Evolutionary conservation across 2,329 filamentous ascomycete species (phyloP).

Genomic region (Cladosporium austrohemisphaericum): DNA sequence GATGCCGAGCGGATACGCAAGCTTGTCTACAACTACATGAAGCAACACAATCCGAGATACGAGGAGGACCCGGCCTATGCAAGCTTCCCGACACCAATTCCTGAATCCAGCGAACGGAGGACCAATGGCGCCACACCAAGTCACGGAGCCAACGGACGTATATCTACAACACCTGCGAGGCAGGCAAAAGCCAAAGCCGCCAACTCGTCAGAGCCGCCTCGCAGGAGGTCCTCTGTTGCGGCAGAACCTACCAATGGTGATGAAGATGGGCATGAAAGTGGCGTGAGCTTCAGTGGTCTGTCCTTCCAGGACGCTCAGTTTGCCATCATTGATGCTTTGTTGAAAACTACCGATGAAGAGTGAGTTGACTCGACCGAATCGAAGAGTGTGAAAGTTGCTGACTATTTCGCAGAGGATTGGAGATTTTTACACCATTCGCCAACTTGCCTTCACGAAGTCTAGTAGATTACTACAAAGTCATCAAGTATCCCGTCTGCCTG

Average conservation of each 20-base stretch:
- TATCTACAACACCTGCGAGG: slow-evolving; percentile 7
- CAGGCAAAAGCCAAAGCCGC: slow-evolving; percentile 10
- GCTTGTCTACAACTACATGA: slow-evolving; percentile 83
- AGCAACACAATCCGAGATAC: slow-evolving; percentile 80
- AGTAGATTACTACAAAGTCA: slow-evolving; percentile 82
- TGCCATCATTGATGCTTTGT: slow-evolving; percentile 72
- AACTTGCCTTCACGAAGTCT: slow-evolving; percentile 71
- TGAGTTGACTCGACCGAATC: slow-evolving; percentile 38
- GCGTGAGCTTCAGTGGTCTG: slow-evolving; percentile 62
- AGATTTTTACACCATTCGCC: slow-evolving; percentile 71
- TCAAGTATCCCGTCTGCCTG: slow-evolving; percentile 75
- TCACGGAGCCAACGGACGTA: slow-evolving; percentile 14
- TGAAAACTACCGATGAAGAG: slow-evolving; percentile 64
- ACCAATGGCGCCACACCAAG: slow-evolving; percentile 28
- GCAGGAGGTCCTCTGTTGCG: slow-evolving; percentile 29
- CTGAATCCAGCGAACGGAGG: slow-evolving; percentile 37
- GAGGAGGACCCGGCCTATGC: slow-evolving; percentile 62
- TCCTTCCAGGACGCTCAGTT: slow-evolving; percentile 83
- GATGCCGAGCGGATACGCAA: slow-evolving; percentile 86
- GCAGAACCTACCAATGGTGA: slow-evolving; percentile 19
- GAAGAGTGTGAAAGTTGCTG: slow-evolving; percentile 13
- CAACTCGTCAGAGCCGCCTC: slow-evolving; percentile 27
- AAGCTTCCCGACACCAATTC: slow-evolving; percentile 69
- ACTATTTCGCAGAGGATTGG: slow-evolving; percentile 51
- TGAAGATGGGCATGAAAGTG: slow-evolving; percentile 18